These are phyloP conservation scores for Puccinellia tenuiflora DNA, from an alignment of 176 grass and related monocot genomes.

Conservation along the genomic window DNA sequence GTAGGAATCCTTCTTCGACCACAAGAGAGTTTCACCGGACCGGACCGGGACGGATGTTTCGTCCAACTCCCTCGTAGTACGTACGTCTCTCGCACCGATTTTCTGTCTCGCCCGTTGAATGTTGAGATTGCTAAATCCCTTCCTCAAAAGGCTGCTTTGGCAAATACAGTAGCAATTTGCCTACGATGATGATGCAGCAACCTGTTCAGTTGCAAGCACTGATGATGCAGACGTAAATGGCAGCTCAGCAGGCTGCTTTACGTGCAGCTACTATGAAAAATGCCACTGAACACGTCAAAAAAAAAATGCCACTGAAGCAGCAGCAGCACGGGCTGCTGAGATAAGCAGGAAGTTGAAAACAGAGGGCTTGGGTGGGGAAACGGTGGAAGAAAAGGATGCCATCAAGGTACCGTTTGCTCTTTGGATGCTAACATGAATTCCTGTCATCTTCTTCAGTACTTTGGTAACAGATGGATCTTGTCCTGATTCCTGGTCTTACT, in stretches of 20 bases:
- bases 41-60: too few species aligned
- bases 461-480: not conserved
- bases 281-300: too few species aligned
- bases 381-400: conserved; percentile 42
- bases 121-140: conserved; percentile 94
- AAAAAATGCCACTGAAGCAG: conserved; percentile 82
- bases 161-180: conserved; percentile 63
- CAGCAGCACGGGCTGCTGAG: conserved; percentile 77
- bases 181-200: conserved; percentile 85
- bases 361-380: conserved; percentile 48
- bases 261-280: conserved; percentile 89
- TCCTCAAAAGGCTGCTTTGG: conserved; percentile 47
- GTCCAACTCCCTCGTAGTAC: too few species aligned
- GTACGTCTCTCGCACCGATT: too few species aligned
- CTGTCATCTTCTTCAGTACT: not conserved
- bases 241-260: conserved; percentile 67
- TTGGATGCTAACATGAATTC: not conserved
- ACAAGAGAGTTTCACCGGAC: too few species aligned
- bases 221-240: conserved; percentile 68
- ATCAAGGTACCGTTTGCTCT: conserved; percentile 42
- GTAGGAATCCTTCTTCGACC: too few species aligned
- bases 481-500: not conserved
- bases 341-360: conserved; percentile 93
- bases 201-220: too few species aligned
- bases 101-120: conserved; percentile 69